Conservation (phyloP, 345 rosid genomes). For the Ricinus communis region DNA sequence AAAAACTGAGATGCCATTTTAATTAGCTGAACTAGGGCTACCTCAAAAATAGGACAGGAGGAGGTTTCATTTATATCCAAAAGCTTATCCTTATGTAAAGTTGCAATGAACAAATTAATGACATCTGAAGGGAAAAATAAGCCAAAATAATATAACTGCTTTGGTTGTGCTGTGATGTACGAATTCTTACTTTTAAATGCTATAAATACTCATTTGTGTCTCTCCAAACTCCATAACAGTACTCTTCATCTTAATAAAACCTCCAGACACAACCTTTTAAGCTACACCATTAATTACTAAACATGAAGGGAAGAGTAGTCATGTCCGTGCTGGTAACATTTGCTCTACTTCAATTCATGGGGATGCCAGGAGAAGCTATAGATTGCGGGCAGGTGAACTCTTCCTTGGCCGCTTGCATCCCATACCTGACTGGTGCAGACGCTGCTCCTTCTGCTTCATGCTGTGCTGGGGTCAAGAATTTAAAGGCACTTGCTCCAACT, state of each 20-base stretch:
- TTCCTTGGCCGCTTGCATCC: conserved; percentile 1
- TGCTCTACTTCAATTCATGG: neutral
- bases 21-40: no score
- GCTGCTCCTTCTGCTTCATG: conserved; percentile 5
- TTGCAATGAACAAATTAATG: neutral
- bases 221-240: neutral
- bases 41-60: no score
- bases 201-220: neutral
- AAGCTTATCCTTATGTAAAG: conserved; percentile 3
- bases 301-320: neutral
- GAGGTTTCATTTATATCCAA: no score
- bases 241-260: neutral
- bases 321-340: neutral
- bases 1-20: no score
- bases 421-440: neutral
- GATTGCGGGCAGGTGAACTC: conserved; percentile 6
- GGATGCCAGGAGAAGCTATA: neutral
- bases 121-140: neutral
- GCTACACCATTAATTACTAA: no score
- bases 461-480: conserved; percentile 14
- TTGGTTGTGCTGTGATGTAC: neutral
- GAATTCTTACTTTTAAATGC: neutral
- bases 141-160: neutral
- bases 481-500: conserved; percentile 14
- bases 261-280: neutral